Conservation (phyloP, 148 eudicot species). For the Chenopodium formosanum region DNA sequence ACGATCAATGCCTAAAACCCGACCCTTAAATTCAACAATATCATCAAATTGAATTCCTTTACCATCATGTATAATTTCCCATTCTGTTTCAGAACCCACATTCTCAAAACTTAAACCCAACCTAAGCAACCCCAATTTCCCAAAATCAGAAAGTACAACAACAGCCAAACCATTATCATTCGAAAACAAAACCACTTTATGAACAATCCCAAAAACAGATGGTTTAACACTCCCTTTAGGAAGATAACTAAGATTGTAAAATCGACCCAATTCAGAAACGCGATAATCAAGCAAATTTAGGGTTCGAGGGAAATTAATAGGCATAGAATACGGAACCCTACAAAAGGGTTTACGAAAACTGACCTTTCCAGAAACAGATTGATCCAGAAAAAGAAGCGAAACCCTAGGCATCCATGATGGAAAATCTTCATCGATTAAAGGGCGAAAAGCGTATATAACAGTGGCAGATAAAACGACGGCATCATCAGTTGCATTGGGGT, state of each 20-base stretch:
- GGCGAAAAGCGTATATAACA: not conserved
- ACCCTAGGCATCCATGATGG: not conserved
- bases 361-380: not conserved
- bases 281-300: conserved; percentile 9
- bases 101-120: not conserved
- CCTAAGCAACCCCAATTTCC: conserved; percentile 23
- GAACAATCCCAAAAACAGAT: not conserved
- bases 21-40: conserved; percentile 21
- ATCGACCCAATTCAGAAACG: conserved; percentile 14
- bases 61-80: conserved; percentile 25
- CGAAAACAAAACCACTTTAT: conserved; percentile 10
- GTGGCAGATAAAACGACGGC: not conserved
- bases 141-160: not conserved
- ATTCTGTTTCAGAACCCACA: no score
- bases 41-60: conserved; percentile 17
- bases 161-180: not conserved
- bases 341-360: conserved; percentile 1
- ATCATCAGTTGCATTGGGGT: not conserved
- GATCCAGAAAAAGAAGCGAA: not conserved
- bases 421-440: not conserved
- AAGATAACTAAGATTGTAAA: conserved; percentile 6
- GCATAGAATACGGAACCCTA: not conserved
- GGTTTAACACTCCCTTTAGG: not conserved
- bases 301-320: not conserved
- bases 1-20: conserved; percentile 19